Base-by-base conservation (phyloP, 768 basidiomycete genomes). In the Leccinum disarticulatum region DNA sequence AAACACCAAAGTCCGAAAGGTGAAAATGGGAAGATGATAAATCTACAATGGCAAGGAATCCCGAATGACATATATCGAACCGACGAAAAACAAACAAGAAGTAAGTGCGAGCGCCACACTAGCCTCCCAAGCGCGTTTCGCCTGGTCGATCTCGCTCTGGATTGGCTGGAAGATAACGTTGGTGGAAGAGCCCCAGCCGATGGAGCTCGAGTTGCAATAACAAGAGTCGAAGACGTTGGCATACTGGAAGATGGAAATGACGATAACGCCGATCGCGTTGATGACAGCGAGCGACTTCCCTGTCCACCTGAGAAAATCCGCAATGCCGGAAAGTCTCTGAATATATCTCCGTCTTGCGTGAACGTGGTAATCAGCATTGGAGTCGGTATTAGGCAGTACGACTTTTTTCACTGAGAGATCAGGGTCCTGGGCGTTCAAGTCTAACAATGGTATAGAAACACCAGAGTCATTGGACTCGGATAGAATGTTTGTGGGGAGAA, bases 171-270 rank as follows among this genome's bases (percentile, higher is more conserved):
- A 68, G 15, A 79, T 70, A 19, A 69, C 48, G 51, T 70, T 78
- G 3, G 76, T 74, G 0, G 41, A 35, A 1, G 47, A 7, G 13
- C 70, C 66, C 62, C 63, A 60, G 0, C 38, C 52, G 4, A 57
- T 55, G 3, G 70, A 57, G 46, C 65, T 73, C n/a, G 73, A 65
- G 35, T 70, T 62, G 35, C 74, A 76, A 15, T 64, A 76, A 51
- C 75, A 76, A 3, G 57, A 64, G 15, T 64, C 54, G 48, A 63
- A 76, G 10, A 69, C 41, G 30, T 64, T 57, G 6, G 67, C 51
- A 38, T 66, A 76, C 46, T 76, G 73, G 33, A 74, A 63, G 9
- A 73, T 1, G 10, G 70, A 74, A 17, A 56, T 61, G 36, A 59
- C 22, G 19, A 76, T 1, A 53, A 70, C 58, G 7, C 64, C 62